Evolutionary conservation across 805 yeast species (phyloP), one percentile per base, ranked within the genome.

Genomic region (Candida piceae): DNA sequence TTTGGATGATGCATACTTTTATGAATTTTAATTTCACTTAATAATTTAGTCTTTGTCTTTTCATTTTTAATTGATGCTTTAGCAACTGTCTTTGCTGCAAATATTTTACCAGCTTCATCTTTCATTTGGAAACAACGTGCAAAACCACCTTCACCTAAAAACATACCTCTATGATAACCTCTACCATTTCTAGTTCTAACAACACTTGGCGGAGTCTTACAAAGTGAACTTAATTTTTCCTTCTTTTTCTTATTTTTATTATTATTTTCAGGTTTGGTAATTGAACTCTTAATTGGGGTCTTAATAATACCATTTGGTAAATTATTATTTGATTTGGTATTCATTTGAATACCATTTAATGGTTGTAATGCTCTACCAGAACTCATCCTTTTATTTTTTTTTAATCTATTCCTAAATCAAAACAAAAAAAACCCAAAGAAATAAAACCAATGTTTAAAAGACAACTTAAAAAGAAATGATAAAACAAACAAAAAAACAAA

Each of bases 91-190:
- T 93, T 93, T 22, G 98, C 98, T 15, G 98, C 99, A 62, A 71
- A 93, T 1, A 85, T 74, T 53, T 78, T 76, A 24, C 97, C 97
- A 46, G 75, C 68, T 43, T 87, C 83, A 63, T 89, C 96, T 57
- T 84, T 86, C 71, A 93, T 93, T 60, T 93, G 97, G 65, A 93
- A 93, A 58, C 99, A 93, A 56, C 97, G 78, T 13, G 98, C 99
- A 69, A 93, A 93, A 0, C 99, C 99, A 42, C 99, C 99, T 66
- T 90, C 97, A 25, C 98, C 98, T 24, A 93, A 69, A 52, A 88
- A 89, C 41, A 71, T 71, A 2, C 97, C 97, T 57, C 97, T 76
- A 46, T 84, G 86, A 62, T 84, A 93, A 50, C 88, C 94, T 56
- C 85, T 77, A 30, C 96, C 96, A 40, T 74, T 72, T 63, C 89